Evolutionary conservation across 345 rosid genomes (phyloP).

Genomic region (Citrus glauca): DNA sequence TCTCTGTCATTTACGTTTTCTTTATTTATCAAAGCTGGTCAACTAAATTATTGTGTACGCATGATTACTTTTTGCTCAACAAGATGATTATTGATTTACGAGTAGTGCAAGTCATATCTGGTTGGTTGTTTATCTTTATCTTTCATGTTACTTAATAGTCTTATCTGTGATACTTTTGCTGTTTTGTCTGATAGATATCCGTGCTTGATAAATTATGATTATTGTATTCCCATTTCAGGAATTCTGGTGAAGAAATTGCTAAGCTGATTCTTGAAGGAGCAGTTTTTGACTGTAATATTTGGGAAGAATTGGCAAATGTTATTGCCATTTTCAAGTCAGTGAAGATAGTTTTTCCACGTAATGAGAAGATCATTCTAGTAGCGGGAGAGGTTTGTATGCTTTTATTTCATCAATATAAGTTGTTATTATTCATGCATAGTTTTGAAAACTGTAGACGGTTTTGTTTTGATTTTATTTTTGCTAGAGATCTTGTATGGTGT

Average conservation of each 20-base stretch:
- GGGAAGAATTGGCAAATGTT: constrained; percentile 54
- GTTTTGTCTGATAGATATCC: not conserved
- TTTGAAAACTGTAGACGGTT: not conserved
- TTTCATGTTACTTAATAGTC: not conserved
- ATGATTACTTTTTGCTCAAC: not conserved
- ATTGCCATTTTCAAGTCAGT: constrained; percentile 40
- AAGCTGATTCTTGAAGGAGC: constrained; percentile 47
- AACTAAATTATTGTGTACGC: not conserved
- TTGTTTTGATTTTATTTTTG: not conserved
- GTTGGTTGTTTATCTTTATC: not conserved
- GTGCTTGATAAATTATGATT: not conserved
- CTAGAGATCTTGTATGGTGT: not conserved
- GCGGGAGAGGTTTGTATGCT: constrained; percentile 48
- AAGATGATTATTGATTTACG: not conserved
- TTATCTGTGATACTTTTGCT: not conserved
- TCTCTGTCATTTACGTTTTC: not conserved
- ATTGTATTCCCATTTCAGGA: constrained; percentile 36
- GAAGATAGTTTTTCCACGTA: constrained; percentile 46
- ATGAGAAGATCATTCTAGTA: constrained; percentile 48
- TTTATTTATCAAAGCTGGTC: not conserved
- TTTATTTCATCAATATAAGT: not conserved
- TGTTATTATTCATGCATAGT: not conserved
- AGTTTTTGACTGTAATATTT: constrained; percentile 58
- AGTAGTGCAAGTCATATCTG: not conserved
- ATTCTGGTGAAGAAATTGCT: constrained; percentile 42